Base-by-base conservation (phyloP, 148 eudicot genomes). In the Selenicereus undatus region DNA sequence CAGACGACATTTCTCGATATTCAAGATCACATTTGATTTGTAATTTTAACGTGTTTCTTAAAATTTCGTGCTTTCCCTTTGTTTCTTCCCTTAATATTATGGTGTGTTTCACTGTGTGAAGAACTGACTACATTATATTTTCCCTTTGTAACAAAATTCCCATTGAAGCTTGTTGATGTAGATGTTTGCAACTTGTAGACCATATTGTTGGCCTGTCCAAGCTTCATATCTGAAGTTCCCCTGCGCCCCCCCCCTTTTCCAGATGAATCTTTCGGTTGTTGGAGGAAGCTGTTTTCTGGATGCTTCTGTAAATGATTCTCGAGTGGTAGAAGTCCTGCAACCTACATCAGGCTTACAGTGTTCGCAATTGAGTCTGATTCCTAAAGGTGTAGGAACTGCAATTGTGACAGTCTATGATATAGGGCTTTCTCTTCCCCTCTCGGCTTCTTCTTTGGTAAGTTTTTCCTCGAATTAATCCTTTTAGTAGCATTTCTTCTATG, bases 201-300 rank as follows among this genome's bases (percentile, higher is more conserved):
- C 35, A 10, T 35, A 54, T 32, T 78, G 36, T 52, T 78, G n/a
- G 13, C 58, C 66, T 52, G 39, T 66, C 42, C 22, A 8, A 39
- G 72, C 71, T 79, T 68, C 26, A 36, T 52, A 83, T 81, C 74
- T 76, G 30, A 69, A 65, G 22, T 42, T 73, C 73, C 14, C 62
- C 9, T 18, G 0, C 3, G 2, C 22, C 20, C 22, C 2, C 71
- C 32, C 32, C 32, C 32, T 43, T 6, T 80, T 80, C 68, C 91
- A 90, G 92, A 72, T 91, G 84, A 90, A 92, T 86, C 97, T 94
- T 76, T 88, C 95, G 68, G 90, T 93, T 72, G 85, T 84, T 77
- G 98, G 98, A 68, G 97, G 98, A 80, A 94, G 98, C 86, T 88
- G 95, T 79, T 87, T 85, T 75, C 82, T 93, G 83, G 91, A 93